Conservation (phyloP, 148 eudicot genomes). For the Amaranthus palmeri region DNA sequence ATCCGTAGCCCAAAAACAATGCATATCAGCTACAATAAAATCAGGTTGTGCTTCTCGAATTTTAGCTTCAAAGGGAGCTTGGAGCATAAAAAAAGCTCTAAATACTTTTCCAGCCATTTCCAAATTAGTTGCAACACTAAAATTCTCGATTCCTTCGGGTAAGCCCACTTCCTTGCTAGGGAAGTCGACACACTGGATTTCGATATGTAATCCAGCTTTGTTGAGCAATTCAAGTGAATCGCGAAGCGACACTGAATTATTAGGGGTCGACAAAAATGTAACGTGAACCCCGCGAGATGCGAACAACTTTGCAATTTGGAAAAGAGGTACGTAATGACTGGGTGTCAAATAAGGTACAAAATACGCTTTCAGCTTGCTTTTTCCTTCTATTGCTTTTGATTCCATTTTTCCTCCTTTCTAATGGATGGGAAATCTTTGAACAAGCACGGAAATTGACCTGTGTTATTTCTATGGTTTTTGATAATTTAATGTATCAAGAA, state of each 20-base stretch:
- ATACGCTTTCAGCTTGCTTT: not conserved
- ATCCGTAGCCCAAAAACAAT: conserved; percentile 11
- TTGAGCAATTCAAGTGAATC: not conserved
- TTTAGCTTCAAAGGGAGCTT: not conserved
- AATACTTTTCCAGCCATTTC: conserved; percentile 1
- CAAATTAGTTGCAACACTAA: not conserved
- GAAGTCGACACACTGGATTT: not conserved
- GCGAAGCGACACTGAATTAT: not conserved
- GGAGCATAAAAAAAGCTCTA: conserved; percentile 8
- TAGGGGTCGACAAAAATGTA: not conserved
- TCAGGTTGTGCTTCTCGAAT: not conserved
- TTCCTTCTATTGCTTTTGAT: no score
- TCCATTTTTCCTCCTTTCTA: no score
- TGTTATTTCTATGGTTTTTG: no score
- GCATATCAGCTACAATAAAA: conserved; percentile 12
- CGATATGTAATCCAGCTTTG: not conserved
- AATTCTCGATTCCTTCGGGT: not conserved
- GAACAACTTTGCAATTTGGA: conserved; percentile 2
- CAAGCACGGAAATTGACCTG: no score
- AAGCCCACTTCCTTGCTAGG: conserved; percentile 2
- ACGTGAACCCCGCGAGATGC: conserved; percentile 9
- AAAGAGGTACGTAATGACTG: not conserved
- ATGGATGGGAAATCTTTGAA: no score
- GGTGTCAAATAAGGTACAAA: conserved; percentile 1
- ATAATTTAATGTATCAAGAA: no score